These are phyloP conservation scores for Cudoniella acicularis DNA, from an alignment of 495 filamentous ascomycete species.

Conservation along the genomic window DNA sequence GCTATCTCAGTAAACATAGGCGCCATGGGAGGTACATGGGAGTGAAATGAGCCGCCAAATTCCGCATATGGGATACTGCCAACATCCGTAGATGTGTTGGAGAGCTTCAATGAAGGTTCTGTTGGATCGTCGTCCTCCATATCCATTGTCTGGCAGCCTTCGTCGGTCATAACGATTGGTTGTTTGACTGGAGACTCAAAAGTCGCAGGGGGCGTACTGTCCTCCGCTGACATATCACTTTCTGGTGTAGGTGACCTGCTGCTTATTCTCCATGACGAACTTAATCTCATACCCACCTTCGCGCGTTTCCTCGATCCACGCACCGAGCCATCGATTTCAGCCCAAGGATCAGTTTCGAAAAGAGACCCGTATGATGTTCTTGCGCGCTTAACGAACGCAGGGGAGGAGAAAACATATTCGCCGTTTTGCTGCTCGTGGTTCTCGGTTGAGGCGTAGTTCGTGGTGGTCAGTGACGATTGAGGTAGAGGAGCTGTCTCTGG, in stretches of 20 bases:
- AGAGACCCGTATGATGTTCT: slow-evolving; percentile 58
- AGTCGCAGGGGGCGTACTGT: background rate
- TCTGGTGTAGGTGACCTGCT: slow-evolving; percentile 37
- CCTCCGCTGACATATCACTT: slow-evolving; percentile 21
- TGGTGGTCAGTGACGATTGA: background rate
- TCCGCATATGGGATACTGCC: background rate
- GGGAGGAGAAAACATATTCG: slow-evolving; percentile 59
- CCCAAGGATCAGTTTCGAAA: slow-evolving; percentile 64
- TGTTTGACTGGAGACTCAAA: background rate
- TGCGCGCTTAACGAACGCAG: slow-evolving; percentile 67
- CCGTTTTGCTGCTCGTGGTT: background rate
- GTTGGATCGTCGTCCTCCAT: slow-evolving; percentile 29
- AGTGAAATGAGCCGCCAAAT: too few relatives aligned
- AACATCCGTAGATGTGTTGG: slow-evolving; percentile 16
- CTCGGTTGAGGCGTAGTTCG: background rate
- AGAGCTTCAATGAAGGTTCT: slow-evolving; percentile 12
- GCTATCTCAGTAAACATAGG: background rate
- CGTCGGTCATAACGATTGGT: slow-evolving; percentile 37
- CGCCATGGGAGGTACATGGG: background rate
- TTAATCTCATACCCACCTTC: slow-evolving; percentile 67
- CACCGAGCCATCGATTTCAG: slow-evolving; percentile 59
- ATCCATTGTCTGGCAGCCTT: slow-evolving; percentile 44
- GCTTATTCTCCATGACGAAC: slow-evolving; percentile 65
- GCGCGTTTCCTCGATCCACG: slow-evolving; percentile 51
- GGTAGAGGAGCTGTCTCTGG: slow-evolving; percentile 3